Base-by-base conservation (phyloP, 257 asterid genomes). In the Solanum chaucha region DNA sequence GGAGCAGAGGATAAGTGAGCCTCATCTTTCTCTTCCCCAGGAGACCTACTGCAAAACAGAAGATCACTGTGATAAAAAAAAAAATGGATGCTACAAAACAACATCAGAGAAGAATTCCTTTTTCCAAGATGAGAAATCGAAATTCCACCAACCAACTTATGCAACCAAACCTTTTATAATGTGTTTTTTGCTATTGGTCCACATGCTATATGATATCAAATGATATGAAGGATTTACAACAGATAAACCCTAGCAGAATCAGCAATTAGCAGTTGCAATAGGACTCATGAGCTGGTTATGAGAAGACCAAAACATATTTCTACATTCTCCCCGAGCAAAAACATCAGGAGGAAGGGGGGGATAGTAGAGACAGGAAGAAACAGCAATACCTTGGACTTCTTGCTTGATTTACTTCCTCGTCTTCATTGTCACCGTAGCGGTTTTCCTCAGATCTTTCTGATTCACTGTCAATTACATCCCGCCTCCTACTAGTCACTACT, bases 371-470 rank as follows among this genome's bases (percentile, higher is more conserved):
- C 51, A 22, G 61, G 61, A 80, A 84, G 82, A 55, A 68, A 38
- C 75, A 86, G 85, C 9, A 87, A 81, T 78, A 95, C 99, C 99
- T 93, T 8, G 84, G 90, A 86, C 94, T 92, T 93, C 94, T 88
- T 67, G 95, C 93, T 88, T 94, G 97, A 89, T 93, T 93, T 88
- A 92, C 96, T 92, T 97, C 98, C 26, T 94, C 98, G 8, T 96
- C 98, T 85, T 92, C 96, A 74, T 90, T 92, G 89, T 94, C 98
- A 92, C 87, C 93, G 90, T 90, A 96, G 74, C 75, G 92, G 88
- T 92, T 96, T 87, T 94, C 98, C 90, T 93, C 98, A 38, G 99
- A 95, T 92, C 93, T 90, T 92, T 97, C 99, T 64, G 99, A 97
- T 89, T 92, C 99, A 88, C 98, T 97, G 65, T 87, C 90, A 82